A percentile compares a stretch with the other conserved stretches of the same genome.
phyloP scores from a whole-genome alignment of 2,329 filamentous ascomycete species.

The Corynespora cassiicola region DNA sequence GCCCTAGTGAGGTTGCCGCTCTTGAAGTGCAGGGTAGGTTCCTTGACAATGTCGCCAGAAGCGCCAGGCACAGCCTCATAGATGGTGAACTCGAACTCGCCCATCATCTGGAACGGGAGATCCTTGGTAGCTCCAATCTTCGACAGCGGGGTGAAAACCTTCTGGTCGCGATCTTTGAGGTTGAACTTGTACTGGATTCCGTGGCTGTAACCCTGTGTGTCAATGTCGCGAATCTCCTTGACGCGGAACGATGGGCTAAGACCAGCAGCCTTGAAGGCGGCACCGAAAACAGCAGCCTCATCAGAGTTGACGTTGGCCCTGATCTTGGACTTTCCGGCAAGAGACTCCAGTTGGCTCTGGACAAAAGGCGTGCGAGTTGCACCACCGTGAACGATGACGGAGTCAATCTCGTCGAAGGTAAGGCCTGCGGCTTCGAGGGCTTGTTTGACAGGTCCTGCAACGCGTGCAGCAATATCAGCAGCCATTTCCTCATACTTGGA shows the following conservation, averaged over 20 bases:
- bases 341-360: constrained; percentile 82
- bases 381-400: constrained; percentile 92
- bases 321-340: constrained; percentile 78
- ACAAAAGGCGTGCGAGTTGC: constrained; percentile 92
- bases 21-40: constrained; percentile 69
- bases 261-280: constrained; percentile 90
- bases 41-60: constrained; percentile 57
- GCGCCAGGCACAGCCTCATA: constrained; percentile 71
- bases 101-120: constrained; percentile 79
- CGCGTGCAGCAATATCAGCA: constrained; percentile 69
- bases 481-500: constrained; percentile 82
- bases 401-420: constrained; percentile 78
- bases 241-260: constrained; percentile 96
- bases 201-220: constrained; percentile 75
- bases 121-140: constrained; percentile 81
- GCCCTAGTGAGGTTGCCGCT: constrained; percentile 88
- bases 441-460: constrained; percentile 72
- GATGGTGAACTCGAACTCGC: constrained; percentile 82
- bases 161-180: constrained; percentile 75
- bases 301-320: constrained; percentile 96
- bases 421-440: constrained; percentile 78
- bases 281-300: constrained; percentile 94
- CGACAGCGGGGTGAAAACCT: constrained; percentile 81
- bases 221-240: constrained; percentile 90
- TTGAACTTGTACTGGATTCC: constrained; percentile 78